Base-by-base conservation (phyloP, 1,284 basidiomycete species). In the Sporisorium graminicola region DNA sequence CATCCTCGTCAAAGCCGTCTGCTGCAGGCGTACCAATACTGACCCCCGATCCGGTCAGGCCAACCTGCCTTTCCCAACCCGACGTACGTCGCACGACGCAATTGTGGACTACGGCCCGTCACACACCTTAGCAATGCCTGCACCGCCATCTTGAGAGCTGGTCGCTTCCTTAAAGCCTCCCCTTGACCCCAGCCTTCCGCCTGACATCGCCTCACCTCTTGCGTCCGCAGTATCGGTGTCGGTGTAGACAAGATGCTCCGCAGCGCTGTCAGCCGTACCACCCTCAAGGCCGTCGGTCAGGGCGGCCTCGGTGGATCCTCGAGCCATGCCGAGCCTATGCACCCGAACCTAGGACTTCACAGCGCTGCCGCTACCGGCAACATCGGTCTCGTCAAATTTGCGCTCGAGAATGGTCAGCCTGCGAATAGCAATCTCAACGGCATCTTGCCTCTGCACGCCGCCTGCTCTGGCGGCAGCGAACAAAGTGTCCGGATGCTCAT, bases 391-490 rank as follows among this genome's bases (percentile, higher is more conserved):
- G 78, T 84, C 53, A 77, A 84, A 57, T 83, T 75, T 44, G 82
- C 82, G 3, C 74, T 84, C 37, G 80, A 83, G 31, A 82, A 82
- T 31, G 82, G 82, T 13, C 82, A 84, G 60, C 65, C 81, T 9
- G 65, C 72, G 54, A 80, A 79, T 33, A 68, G 66, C 63, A 66
- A 71, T 18, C 70, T 84, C 44, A 77, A 85, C 64, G 83, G 83
- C 53, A 71, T 85, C 37, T 29, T 80, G 18, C 83, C 83, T 4
- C 60, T 85, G 14, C 83, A 85, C 49, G 82, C 82, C 0, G 82
- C 83, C 16, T 77, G 77, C 20, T 82, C 81, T 9, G 69, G 80
- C 22, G 83, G 82, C 27, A 74, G 72, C 71, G 74, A 79, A 40
- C 66, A 72, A 31, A 58, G 65, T 35, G 76, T 79, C 0, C 71